A percentile compares a stretch with the other conserved stretches of the same genome.
These are phyloP conservation scores for Hanseniaspora clermontiae DNA, from an alignment of 805 yeast species.

Conservation along the genomic window DNA sequence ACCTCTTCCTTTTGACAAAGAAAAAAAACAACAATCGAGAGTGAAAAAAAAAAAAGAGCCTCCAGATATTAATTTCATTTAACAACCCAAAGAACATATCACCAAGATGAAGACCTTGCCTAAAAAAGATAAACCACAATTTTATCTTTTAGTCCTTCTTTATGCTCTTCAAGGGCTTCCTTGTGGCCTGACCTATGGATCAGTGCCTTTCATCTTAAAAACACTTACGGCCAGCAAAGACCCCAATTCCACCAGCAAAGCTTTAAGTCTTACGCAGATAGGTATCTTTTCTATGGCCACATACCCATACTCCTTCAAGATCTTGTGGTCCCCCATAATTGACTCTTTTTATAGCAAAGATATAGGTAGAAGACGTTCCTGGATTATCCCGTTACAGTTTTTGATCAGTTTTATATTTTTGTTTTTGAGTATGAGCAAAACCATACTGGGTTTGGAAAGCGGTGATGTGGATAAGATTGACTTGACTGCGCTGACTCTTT, in stretches of 20 bases:
- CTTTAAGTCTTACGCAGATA: conserved; percentile 73
- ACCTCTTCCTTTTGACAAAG: neutral
- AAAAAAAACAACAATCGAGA: neutral
- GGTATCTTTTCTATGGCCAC: conserved; percentile 86
- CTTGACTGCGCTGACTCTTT: conserved; percentile 40
- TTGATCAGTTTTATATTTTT: conserved; percentile 61
- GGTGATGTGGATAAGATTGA: conserved; percentile 8
- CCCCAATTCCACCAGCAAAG: conserved; percentile 20
- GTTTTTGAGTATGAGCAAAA: conserved; percentile 27
- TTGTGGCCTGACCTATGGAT: conserved; percentile 88
- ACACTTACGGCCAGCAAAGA: conserved; percentile 27
- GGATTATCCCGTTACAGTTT: conserved; percentile 89
- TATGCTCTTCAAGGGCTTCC: conserved; percentile 94
- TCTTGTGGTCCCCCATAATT: conserved; percentile 91
- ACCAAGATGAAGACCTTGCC: conserved; percentile 20
- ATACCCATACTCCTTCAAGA: conserved; percentile 84
- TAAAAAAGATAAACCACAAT: conserved; percentile 55
- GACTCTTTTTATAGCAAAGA: conserved; percentile 63
- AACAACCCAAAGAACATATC: neutral
- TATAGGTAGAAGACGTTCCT: conserved; percentile 74
- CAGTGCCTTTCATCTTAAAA: conserved; percentile 80
- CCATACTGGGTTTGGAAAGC: conserved; percentile 35
- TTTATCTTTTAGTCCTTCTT: conserved; percentile 54
- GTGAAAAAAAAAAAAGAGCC: too few relatives aligned
- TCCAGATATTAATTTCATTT: too few relatives aligned